Evolutionary conservation across 1,284 basidiomycete species (phyloP).

Genomic region (Inonotus hispidus): DNA sequence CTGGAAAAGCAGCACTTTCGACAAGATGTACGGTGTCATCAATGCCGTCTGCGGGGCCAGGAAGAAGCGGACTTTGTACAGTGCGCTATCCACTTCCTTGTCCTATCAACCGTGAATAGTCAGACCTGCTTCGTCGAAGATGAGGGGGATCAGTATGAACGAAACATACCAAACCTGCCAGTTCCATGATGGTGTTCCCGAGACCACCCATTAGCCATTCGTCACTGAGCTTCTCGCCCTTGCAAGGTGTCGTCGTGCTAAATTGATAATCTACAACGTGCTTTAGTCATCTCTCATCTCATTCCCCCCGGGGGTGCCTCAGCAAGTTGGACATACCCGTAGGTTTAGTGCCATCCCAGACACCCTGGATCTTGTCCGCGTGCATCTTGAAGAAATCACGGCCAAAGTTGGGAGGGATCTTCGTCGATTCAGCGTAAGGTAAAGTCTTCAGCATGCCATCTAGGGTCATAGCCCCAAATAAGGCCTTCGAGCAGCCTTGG

Average conservation of each 20-base stretch:
- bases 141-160: no score
- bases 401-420: slow-evolving; percentile 14
- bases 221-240: slow-evolving; percentile 15
- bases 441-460: slow-evolving; percentile 6
- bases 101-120: slow-evolving; percentile 3
- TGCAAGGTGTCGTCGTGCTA: slow-evolving; percentile 13
- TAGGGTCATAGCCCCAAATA: slow-evolving; percentile 17
- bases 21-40: slow-evolving; percentile 5
- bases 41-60: slow-evolving; percentile 12
- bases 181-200: neutral
- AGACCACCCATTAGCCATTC: slow-evolving; percentile 8
- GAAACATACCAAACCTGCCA: slow-evolving; percentile 8
- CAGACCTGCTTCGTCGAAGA: neutral
- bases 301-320: neutral
- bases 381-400: slow-evolving; percentile 17
- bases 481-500: slow-evolving; percentile 17
- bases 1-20: slow-evolving; percentile 7
- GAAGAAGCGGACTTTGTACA: slow-evolving; percentile 15
- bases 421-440: neutral
- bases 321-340: neutral
- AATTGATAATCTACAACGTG: slow-evolving; percentile 13
- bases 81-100: neutral
- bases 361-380: slow-evolving; percentile 3
- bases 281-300: neutral
- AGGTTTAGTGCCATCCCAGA: slow-evolving; percentile 15